These are phyloP conservation scores for Cochlearia excelsa DNA, from an alignment of 345 rosid species.

Conservation along the genomic window DNA sequence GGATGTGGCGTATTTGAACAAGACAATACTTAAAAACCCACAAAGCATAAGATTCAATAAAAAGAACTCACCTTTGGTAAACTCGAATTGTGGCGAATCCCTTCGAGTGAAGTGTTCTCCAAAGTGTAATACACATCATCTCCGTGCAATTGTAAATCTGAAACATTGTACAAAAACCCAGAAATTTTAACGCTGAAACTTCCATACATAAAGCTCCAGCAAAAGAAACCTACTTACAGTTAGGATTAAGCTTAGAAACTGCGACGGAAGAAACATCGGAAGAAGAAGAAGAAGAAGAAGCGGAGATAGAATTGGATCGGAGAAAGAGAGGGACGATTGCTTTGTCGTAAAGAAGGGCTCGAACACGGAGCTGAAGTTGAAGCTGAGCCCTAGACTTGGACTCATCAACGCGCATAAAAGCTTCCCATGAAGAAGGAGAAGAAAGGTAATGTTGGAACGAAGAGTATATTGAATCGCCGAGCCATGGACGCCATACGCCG, in stretches of 20 bases:
- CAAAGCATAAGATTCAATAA: too few relatives aligned
- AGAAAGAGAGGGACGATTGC: conserved; percentile 69
- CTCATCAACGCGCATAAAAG: conserved; percentile 72
- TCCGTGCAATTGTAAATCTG: conserved; percentile 85
- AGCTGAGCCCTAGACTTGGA: conserved; percentile 72
- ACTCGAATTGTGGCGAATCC: conserved; percentile 33
- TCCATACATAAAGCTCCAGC: conserved; percentile 5
- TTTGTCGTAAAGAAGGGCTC: conserved; percentile 88
- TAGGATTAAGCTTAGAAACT: conserved; percentile 64
- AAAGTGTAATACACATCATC: conserved; percentile 78
- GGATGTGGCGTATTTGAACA: too few relatives aligned
- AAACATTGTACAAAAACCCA: not conserved
- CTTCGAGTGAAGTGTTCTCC: conserved; percentile 50
- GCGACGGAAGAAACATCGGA: conserved; percentile 42
- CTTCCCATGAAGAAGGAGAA: conserved; percentile 71
- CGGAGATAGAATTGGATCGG: conserved; percentile 34
- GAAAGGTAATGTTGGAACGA: conserved; percentile 54
- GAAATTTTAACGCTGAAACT: not conserved
- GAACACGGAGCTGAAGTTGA: conserved; percentile 84
- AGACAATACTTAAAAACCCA: too few relatives aligned
- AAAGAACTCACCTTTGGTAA: conserved; percentile 46
- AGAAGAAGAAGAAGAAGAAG: conserved; percentile 33
- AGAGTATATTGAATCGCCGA: conserved; percentile 65
- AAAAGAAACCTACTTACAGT: conserved; percentile 43
- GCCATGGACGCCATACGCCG: conserved; percentile 88